Evolutionary conservation across 2,329 filamentous ascomycete genomes (phyloP).

Genomic region (Catunica adiposa): DNA sequence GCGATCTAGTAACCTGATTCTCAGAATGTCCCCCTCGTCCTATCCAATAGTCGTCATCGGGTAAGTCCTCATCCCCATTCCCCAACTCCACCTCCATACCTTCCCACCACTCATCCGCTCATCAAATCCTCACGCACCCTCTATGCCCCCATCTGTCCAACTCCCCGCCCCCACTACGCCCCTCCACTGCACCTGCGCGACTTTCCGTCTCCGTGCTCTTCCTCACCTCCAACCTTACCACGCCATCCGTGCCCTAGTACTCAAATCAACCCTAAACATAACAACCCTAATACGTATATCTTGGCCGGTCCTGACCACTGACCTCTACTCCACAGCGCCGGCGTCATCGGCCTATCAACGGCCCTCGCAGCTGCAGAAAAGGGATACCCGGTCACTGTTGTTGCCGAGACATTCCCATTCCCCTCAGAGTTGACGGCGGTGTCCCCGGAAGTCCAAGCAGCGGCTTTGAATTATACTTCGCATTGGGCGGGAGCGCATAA

Average conservation of each 20-base stretch:
- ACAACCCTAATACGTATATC: background rate
- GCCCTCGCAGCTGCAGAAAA: slow-evolving; percentile 30
- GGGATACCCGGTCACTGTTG: slow-evolving; percentile 26
- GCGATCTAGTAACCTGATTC: background rate
- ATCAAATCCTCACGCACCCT: background rate
- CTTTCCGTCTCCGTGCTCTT: background rate
- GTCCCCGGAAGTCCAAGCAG: slow-evolving; percentile 15
- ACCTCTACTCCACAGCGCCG: slow-evolving; percentile 25
- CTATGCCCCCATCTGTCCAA: background rate
- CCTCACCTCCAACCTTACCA: too few relatives aligned
- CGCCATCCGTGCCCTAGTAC: background rate
- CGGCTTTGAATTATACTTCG: slow-evolving; percentile 36
- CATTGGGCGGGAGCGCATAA: slow-evolving; percentile 43
- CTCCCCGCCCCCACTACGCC: background rate
- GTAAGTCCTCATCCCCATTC: background rate
- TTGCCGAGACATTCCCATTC: slow-evolving; percentile 31
- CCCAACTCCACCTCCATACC: background rate
- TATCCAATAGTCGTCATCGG: background rate
- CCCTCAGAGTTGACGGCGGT: slow-evolving; percentile 29
- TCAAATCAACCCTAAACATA: background rate
- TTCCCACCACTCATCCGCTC: background rate
- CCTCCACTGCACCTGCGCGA: background rate
- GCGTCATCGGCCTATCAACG: slow-evolving; percentile 34
- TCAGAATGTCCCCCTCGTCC: background rate
- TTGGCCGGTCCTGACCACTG: background rate